Conservation (phyloP, 306 rosid species). For the Begonia loranthoides region DNA sequence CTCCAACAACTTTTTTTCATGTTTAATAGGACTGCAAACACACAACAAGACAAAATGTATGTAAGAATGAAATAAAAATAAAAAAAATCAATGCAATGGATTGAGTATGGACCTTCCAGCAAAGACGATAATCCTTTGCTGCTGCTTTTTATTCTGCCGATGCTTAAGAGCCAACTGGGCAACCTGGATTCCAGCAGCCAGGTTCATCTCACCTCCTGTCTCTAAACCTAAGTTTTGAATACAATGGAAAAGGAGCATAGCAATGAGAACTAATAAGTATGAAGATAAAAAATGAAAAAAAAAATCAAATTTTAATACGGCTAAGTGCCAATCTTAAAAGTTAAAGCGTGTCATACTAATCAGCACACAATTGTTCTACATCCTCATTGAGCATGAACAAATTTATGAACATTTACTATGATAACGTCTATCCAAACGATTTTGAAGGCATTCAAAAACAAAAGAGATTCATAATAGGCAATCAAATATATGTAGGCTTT, state of each 20-base stretch:
- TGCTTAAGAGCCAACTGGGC: constrained; percentile 97
- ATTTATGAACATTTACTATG: no score
- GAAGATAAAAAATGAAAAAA: no score
- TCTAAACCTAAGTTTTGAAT: constrained; percentile 47
- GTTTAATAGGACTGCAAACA: constrained; percentile 49
- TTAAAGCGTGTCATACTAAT: no score
- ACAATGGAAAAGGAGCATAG: background rate
- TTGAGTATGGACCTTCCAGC: constrained; percentile 55
- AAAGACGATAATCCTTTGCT: constrained; percentile 85
- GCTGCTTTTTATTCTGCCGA: constrained; percentile 96
- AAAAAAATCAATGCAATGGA: constrained; percentile 3
- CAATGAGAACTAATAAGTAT: no score
- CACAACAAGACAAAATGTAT: constrained; percentile 8
- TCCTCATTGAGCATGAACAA: no score
- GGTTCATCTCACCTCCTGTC: constrained; percentile 88
- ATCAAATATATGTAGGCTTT: no score
- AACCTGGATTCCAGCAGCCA: constrained; percentile 92
- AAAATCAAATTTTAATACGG: no score
- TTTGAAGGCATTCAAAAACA: no score
- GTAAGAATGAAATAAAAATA: background rate
- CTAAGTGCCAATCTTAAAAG: no score
- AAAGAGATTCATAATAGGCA: no score
- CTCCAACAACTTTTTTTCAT: constrained; percentile 70
- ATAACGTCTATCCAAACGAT: no score
- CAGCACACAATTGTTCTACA: no score